Evolutionary conservation across 2,329 filamentous ascomycete species (phyloP).

Genomic region (Lecanicillium sp.): DNA sequence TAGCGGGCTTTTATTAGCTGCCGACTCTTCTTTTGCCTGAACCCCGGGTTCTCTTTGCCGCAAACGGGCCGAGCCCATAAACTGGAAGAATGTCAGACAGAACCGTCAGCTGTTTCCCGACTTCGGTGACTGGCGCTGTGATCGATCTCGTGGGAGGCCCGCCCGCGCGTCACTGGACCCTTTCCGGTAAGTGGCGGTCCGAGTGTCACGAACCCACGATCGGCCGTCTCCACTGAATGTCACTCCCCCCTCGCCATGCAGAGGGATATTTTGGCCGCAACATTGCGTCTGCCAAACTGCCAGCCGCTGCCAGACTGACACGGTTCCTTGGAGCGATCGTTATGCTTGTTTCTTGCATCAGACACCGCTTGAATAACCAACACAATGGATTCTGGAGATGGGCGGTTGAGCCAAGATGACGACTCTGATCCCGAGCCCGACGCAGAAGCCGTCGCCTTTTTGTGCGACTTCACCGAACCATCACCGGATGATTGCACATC

Average conservation of each 20-base stretch:
- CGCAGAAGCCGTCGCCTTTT: not conserved
- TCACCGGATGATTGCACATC: not conserved
- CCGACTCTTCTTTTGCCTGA: too few relatives aligned
- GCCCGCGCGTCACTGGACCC: not conserved
- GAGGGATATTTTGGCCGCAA: not conserved
- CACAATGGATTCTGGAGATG: conserved; percentile 2
- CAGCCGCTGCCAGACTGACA: not conserved
- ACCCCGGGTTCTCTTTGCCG: too few relatives aligned
- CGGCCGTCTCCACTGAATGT: not conserved
- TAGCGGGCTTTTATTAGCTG: too few relatives aligned
- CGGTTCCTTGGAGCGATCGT: too few relatives aligned
- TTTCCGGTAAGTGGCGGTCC: not conserved
- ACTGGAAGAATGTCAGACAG: too few relatives aligned
- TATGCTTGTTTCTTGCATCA: not conserved
- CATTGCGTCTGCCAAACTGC: not conserved
- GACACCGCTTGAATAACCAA: not conserved
- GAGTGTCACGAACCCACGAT: not conserved
- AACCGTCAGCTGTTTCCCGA: too few relatives aligned
- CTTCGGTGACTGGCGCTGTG: too few relatives aligned
- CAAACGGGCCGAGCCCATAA: too few relatives aligned
- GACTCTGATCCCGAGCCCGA: not conserved
- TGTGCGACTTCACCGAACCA: not conserved
- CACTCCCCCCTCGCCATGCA: not conserved
- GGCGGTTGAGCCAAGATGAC: not conserved
- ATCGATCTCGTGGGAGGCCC: not conserved